Evolutionary conservation across 2,329 filamentous ascomycete species (phyloP).

Genomic region (Aspergillus melleus): DNA sequence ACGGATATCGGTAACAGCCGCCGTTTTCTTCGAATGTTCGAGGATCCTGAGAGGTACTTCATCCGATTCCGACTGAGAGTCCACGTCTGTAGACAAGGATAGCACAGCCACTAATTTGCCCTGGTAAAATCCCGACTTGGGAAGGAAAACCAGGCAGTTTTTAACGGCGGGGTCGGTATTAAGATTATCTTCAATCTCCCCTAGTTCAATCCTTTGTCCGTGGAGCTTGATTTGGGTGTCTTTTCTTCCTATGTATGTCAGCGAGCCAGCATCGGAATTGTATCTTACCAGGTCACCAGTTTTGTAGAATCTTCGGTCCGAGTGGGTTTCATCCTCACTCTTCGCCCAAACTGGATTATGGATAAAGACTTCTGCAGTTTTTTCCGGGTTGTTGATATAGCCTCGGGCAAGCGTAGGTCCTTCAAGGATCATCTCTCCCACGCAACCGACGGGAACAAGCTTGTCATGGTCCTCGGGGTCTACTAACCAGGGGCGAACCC

Average conservation of each 20-base stretch:
- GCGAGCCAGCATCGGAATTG: slow-evolving; percentile 35
- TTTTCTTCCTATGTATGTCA: slow-evolving; percentile 57
- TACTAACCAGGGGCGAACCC: slow-evolving; percentile 41
- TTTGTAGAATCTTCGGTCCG: slow-evolving; percentile 39
- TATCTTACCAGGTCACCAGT: slow-evolving; percentile 43
- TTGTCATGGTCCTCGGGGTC: slow-evolving; percentile 40
- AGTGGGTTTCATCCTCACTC: slow-evolving; percentile 28
- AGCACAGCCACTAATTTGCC: slow-evolving; percentile 34
- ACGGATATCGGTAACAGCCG: slow-evolving; percentile 27
- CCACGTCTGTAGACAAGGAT: slow-evolving; percentile 26
- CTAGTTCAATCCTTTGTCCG: slow-evolving; percentile 65
- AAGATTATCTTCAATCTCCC: slow-evolving; percentile 49
- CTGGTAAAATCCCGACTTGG: slow-evolving; percentile 35
- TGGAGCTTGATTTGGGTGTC: slow-evolving; percentile 69
- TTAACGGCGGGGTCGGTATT: slow-evolving; percentile 30
- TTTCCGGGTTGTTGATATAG: slow-evolving; percentile 59
- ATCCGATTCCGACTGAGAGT: slow-evolving; percentile 18
- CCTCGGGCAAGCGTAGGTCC: slow-evolving; percentile 61
- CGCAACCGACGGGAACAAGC: slow-evolving; percentile 44
- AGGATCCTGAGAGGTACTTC: slow-evolving; percentile 28
- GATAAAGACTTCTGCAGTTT: slow-evolving; percentile 61
- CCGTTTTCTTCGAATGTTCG: slow-evolving; percentile 19
- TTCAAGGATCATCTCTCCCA: slow-evolving; percentile 40
- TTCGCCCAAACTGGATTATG: slow-evolving; percentile 55
- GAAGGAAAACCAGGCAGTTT: slow-evolving; percentile 38